Conservation (phyloP, 2,329 filamentous ascomycete genomes). For the Fusarium miscanthi region DNA sequence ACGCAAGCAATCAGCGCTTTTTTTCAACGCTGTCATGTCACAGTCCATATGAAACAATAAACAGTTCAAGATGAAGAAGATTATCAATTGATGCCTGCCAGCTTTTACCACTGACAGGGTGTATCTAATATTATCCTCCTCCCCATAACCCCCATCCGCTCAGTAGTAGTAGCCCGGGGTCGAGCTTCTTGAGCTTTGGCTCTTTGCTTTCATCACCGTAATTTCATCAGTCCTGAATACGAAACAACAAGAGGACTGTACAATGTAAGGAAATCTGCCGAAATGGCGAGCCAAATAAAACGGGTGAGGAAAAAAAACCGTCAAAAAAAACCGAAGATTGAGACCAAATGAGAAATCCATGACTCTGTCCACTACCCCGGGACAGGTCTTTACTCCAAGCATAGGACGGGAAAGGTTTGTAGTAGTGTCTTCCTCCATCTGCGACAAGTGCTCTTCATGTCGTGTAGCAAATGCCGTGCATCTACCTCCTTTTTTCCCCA, state of each 20-base stretch:
- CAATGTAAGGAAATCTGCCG: slow-evolving; percentile 32
- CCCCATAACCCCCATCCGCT: slow-evolving; percentile 16
- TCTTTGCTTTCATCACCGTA: slow-evolving; percentile 43
- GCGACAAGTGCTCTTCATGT: slow-evolving; percentile 43
- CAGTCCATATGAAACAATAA: not conserved
- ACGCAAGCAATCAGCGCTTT: not conserved
- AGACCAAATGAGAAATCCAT: slow-evolving; percentile 25
- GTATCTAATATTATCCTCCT: slow-evolving; percentile 31
- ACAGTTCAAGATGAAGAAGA: slow-evolving; percentile 32
- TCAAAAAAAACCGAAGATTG: slow-evolving; percentile 8
- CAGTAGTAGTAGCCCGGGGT: slow-evolving; percentile 1
- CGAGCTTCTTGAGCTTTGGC: slow-evolving; percentile 29
- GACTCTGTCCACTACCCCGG: slow-evolving; percentile 18
- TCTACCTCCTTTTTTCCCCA: slow-evolving; percentile 35
- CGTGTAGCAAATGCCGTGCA: slow-evolving; percentile 43
- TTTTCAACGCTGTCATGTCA: not conserved
- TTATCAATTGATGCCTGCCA: slow-evolving; percentile 38
- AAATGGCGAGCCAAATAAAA: slow-evolving; percentile 28
- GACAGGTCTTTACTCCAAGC: slow-evolving; percentile 39
- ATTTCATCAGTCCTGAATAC: slow-evolving; percentile 45
- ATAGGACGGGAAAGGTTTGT: slow-evolving; percentile 33
- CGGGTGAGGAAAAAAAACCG: not conserved
- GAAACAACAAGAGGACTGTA: slow-evolving; percentile 39
- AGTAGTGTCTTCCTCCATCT: slow-evolving; percentile 28
- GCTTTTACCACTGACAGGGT: slow-evolving; percentile 37